Evolutionary conservation across 345 rosid species (phyloP).

Genomic region (Isatis tinctoria): DNA sequence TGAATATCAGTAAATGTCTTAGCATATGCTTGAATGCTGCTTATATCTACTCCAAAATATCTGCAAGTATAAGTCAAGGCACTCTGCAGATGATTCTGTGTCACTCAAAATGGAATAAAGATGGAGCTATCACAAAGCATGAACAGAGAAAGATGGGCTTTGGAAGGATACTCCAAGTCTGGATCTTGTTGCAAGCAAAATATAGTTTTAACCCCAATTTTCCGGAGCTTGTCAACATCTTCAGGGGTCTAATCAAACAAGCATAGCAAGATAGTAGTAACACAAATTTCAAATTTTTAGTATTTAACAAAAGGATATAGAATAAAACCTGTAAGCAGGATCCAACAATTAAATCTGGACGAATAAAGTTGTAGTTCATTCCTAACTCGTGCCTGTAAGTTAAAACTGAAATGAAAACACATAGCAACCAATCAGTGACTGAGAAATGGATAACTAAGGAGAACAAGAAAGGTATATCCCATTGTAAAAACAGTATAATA

Average conservation of each 20-base stretch:
- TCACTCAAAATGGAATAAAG: not conserved
- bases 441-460: not conserved
- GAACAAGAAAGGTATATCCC: not conserved
- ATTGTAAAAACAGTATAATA: not conserved
- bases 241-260: conserved; percentile 55
- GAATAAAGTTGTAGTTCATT: conserved; percentile 83
- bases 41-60: conserved; percentile 89
- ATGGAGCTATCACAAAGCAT: not conserved
- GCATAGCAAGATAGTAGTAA: not conserved
- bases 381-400: conserved; percentile 92
- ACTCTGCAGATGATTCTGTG: not conserved
- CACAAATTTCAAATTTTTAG: not conserved
- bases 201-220: conserved; percentile 84
- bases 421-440: not conserved
- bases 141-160: not conserved
- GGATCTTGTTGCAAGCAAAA: conserved; percentile 93
- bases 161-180: conserved; percentile 85
- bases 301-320: not conserved
- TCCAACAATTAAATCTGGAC: conserved; percentile 89
- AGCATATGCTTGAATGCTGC: conserved; percentile 69
- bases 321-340: conserved; percentile 83
- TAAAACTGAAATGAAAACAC: conserved; percentile 56
- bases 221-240: conserved; percentile 82
- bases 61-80: conserved; percentile 55
- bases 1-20: conserved; percentile 49